Evolutionary conservation across 106 monocot genomes (phyloP), one percentile per base, ranked within the genome.

Genomic region (Dendrobium catenatum): DNA sequence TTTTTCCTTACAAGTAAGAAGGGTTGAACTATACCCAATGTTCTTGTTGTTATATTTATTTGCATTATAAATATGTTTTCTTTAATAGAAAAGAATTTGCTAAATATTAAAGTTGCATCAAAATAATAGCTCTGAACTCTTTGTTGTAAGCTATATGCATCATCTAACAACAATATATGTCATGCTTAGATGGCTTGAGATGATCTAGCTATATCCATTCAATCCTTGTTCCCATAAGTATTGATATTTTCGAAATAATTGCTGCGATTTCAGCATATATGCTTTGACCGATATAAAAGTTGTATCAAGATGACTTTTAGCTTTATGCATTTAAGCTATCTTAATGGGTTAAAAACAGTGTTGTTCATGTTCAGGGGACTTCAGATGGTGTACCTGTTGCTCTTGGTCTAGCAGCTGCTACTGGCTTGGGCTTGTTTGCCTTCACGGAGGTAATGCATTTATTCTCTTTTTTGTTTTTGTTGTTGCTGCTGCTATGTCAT

Each of bases 401-500:
- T 48, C 83, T 97, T 81, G 97, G 90, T 79, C 74, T 97, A 80
- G 94, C 92, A 42, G 94, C 92, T 77, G 92, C 89, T 18, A 85
- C 89, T 83, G 97, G 97, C 67, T 83, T 97, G 70, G 86, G 97
- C 73, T 22, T 92, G 43, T 79, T 94, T 81, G 89, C 92, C 77
- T 88, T 91, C 75, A 86, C 97, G 43, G 97, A 94, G 97, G 97
- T 94, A 54, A 42, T 54, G 22, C 9, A 22, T 64, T 49, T 66
- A 8, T 26, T 7, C 64, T 6, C 9, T 40, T 46, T 5, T 80
- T 46, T 44, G 4, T 44, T 44, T 6, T 44, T 46, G 4, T 59
- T 26, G 2, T 58, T 85, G 33, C 20, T 40, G 72, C 15, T 72
- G 9, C 72, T 16, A 72, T 72, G 10, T 16, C 15, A 29, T 33